phyloP scores from a whole-genome alignment of 2,329 filamentous ascomycete species.

The Clonostachys chloroleuca region DNA sequence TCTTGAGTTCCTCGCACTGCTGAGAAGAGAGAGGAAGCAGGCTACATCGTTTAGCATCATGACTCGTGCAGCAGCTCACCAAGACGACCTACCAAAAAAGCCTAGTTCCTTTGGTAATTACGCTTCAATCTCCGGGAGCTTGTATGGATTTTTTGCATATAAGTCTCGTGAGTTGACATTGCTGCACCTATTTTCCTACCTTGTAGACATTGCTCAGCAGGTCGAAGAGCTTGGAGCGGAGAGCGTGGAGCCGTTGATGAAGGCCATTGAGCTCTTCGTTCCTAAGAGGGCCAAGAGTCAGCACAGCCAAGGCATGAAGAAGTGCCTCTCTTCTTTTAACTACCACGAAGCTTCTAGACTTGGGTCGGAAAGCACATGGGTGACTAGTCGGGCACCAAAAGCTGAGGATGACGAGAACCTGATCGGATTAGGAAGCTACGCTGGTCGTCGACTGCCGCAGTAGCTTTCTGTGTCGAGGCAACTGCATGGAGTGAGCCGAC shows the following conservation, averaged over 20 bases:
- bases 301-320: background rate
- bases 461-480: background rate
- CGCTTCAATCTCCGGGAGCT: background rate
- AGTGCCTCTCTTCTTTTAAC: background rate
- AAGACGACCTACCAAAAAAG: background rate
- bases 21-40: background rate
- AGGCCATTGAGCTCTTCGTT: background rate
- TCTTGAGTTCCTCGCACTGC: background rate
- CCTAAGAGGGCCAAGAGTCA: background rate
- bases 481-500: conserved; percentile 12
- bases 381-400: background rate
- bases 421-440: background rate
- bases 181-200: background rate
- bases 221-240: background rate
- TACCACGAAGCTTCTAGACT: background rate
- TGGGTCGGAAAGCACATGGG: background rate
- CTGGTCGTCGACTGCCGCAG: background rate
- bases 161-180: no score
- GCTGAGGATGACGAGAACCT: background rate
- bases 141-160: background rate
- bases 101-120: background rate
- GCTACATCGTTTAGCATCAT: background rate
- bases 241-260: background rate
- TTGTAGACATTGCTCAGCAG: background rate
- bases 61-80: background rate